Conservation (phyloP, 148 eudicot genomes). For the Rhododendron kiyosumense region DNA sequence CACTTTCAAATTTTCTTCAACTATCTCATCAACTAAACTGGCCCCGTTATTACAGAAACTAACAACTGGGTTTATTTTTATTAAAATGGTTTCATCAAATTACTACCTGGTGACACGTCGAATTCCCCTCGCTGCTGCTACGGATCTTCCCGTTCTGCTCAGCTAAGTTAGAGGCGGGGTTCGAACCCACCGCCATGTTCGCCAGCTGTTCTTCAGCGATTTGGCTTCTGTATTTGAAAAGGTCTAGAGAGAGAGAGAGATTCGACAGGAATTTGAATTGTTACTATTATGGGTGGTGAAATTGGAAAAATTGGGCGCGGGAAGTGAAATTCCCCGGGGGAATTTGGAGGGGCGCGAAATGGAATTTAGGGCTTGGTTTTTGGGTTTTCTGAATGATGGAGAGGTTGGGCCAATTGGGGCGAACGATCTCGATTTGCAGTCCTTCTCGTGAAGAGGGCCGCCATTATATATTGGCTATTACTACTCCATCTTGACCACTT, state of each 20-base stretch:
- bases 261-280: background rate
- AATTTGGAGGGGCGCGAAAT: background rate
- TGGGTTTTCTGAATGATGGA: background rate
- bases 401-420: background rate
- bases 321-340: background rate
- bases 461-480: background rate
- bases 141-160: background rate
- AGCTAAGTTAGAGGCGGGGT: background rate
- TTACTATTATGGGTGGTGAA: background rate
- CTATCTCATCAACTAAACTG: background rate
- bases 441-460: background rate
- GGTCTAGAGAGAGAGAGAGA: background rate
- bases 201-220: background rate
- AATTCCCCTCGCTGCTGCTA: background rate
- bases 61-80: background rate
- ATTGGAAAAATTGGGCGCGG: background rate
- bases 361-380: slow-evolving; percentile 8
- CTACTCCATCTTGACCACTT: too few relatives aligned
- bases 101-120: slow-evolving; percentile 78
- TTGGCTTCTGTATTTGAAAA: background rate
- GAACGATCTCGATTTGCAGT: background rate
- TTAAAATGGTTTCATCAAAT: background rate
- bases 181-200: slow-evolving; percentile 14
- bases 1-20: background rate
- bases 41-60: background rate